Base-by-base conservation (phyloP, 495 filamentous ascomycete genomes). In the Cryomyces antarcticus region DNA sequence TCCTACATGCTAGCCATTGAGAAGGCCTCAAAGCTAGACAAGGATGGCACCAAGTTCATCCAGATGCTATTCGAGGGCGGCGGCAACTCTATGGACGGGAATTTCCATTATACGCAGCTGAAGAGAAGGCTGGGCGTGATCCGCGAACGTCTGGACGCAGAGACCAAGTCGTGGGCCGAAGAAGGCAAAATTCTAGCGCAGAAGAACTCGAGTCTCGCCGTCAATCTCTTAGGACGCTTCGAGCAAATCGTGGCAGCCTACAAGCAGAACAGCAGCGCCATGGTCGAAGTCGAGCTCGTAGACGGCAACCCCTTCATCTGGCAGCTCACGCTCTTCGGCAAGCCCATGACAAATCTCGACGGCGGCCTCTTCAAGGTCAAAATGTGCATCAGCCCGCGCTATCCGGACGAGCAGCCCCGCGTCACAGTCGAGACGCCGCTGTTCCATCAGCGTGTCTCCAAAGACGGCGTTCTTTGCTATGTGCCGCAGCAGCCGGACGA, bases 301-400 rank as follows among this genome's bases (percentile, higher is more conserved):
- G 72, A 77, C 46, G 68, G 66, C n/a, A 85, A 83, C 49, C 80
- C 80, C 1, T 84, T 79, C 52, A 45, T 70, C 2, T 75, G 70
- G 74, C 51, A 56, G 31, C 47, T 82, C 38, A 87, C 80, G 0
- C 86, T 93, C 57, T 89, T 94, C 53, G 89, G 89, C 31, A 73
- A 80, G 40, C 82, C 88, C 2, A 92, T 89, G 80, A 93, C 88
- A 0, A 82, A 86, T 49, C 70, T 94, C 4, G 92, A 96, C 46
- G 89, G 89, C 5, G 89, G 89, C 5, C 68, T 96, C 42, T 87
- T 95, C 63, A 70, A 69, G 42, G 77, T 95, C 52, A 77, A 68
- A 49, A 67, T 96, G 29, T 68, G 65, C 50, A 75, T 96, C 57
- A 93, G 86, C 50, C 77, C 86, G n/a, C 70, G 76, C 7, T 93